Conservation (phyloP, 2,329 filamentous ascomycete species). For the Fusarium bactridioides region DNA sequence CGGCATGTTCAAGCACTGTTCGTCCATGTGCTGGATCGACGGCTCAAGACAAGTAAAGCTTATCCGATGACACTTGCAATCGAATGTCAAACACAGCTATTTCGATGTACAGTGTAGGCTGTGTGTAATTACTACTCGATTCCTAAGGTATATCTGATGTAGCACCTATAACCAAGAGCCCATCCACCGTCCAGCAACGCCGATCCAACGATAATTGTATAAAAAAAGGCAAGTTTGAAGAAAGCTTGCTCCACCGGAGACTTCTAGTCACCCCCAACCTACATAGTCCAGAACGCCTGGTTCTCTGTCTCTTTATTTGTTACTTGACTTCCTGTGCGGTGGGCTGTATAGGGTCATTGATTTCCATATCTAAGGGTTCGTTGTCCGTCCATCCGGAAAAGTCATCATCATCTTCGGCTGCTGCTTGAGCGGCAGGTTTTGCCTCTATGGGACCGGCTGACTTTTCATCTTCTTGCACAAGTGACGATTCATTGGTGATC, state of each 20-base stretch:
- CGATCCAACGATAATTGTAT: constrained; percentile 1
- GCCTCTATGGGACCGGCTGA: constrained; percentile 13
- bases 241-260: constrained; percentile 6
- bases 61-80: neutral
- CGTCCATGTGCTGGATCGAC: neutral
- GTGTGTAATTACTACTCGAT: constrained; percentile 7
- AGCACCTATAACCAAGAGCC: neutral
- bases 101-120: neutral
- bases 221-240: neutral
- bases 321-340: constrained; percentile 37
- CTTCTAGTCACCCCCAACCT: constrained; percentile 12
- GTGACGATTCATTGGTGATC: constrained; percentile 10
- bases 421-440: constrained; percentile 22
- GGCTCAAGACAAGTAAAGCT: neutral
- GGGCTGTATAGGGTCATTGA: constrained; percentile 23
- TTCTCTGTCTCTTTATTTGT: constrained; percentile 6
- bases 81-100: neutral
- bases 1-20: neutral
- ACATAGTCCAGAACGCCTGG: constrained; percentile 23
- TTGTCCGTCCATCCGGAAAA: constrained; percentile 50
- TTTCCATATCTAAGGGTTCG: constrained; percentile 39
- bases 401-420: constrained; percentile 45
- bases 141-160: constrained; percentile 14
- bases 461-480: constrained; percentile 13
- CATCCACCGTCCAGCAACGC: constrained; percentile 13